A percentile compares a stretch with the other conserved stretches of the same genome.
phyloP scores from a whole-genome alignment of 202 grass and related monocot genomes.

The Carex arenaria region DNA sequence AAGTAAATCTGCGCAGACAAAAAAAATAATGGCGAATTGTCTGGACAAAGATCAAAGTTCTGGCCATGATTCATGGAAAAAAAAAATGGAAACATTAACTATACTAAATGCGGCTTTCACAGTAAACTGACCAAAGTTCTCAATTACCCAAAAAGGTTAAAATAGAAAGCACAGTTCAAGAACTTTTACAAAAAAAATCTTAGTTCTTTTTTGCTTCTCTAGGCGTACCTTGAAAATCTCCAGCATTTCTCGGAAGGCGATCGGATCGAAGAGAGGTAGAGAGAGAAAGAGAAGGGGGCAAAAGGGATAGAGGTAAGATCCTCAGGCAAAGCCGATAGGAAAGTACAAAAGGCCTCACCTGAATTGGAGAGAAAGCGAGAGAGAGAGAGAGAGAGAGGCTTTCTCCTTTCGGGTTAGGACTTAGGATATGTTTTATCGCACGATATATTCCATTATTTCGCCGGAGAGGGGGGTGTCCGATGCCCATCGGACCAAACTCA shows the following conservation, averaged over 20 bases:
- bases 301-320: slow-evolving; percentile 14
- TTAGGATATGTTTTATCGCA: neutral
- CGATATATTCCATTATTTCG: slow-evolving; percentile 6
- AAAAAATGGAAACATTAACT: neutral
- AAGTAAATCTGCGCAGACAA: neutral
- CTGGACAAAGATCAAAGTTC: neutral
- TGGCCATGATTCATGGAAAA: neutral
- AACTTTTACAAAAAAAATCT: neutral
- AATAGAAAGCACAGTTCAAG: neutral
- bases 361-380: neutral
- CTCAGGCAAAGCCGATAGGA: slow-evolving; percentile 3
- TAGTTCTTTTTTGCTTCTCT: neutral
- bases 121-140: neutral
- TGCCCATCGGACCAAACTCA: no score
- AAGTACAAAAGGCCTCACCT: slow-evolving; percentile 10
- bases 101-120: neutral
- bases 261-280: neutral
- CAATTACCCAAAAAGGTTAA: slow-evolving; percentile 8
- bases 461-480: no score
- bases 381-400: neutral
- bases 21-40: neutral
- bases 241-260: slow-evolving; percentile 24
- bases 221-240: slow-evolving; percentile 18
- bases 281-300: slow-evolving; percentile 13
- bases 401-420: neutral